Percentiles rank a stretch among this genome's conserved stretches.
Conservation (phyloP, 192 early-diverging fungal genomes). For the Coemansia sp. region DNA sequence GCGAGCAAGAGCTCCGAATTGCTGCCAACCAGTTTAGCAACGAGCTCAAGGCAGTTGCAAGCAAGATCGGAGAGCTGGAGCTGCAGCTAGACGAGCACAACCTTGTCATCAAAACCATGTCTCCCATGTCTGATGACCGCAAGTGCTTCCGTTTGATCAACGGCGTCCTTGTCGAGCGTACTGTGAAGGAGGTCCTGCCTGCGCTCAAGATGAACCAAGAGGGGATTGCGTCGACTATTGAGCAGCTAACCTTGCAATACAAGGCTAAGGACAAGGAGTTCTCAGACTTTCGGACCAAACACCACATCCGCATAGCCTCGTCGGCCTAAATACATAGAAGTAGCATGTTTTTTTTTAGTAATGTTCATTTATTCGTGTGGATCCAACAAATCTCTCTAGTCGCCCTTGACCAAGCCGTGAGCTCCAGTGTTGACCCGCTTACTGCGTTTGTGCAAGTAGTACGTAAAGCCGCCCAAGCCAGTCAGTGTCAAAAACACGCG, state of each 20-base stretch:
- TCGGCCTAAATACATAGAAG: conserved; percentile 12
- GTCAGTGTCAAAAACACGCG: conserved; percentile 29
- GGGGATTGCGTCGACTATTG: conserved; percentile 76
- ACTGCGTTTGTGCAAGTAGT: conserved; percentile 28
- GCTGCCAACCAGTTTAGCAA: conserved; percentile 63
- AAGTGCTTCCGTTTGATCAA: conserved; percentile 94
- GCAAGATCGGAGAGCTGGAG: conserved; percentile 94
- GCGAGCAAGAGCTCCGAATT: conserved; percentile 50
- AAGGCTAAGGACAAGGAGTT: conserved; percentile 91
- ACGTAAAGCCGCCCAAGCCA: conserved; percentile 12
- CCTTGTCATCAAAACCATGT: conserved; percentile 88
- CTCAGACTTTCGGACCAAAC: conserved; percentile 84
- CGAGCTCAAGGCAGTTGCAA: conserved; percentile 82
- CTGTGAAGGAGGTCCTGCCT: conserved; percentile 89
- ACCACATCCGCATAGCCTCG: conserved; percentile 75
- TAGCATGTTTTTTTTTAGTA: background rate
- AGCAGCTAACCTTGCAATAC: conserved; percentile 75
- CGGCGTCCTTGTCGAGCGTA: conserved; percentile 92
- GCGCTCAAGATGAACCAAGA: conserved; percentile 83
- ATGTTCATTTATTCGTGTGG: background rate
- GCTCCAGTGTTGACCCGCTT: conserved; percentile 1
- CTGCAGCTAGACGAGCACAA: conserved; percentile 89
- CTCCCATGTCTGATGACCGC: conserved; percentile 74
- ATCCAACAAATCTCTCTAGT: conserved; percentile 17
- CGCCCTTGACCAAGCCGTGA: conserved; percentile 42